A percentile compares a stretch with the other conserved stretches of the same genome.
Conservation (phyloP, 805 yeast species). For the Nakazawaea holstii region DNA sequence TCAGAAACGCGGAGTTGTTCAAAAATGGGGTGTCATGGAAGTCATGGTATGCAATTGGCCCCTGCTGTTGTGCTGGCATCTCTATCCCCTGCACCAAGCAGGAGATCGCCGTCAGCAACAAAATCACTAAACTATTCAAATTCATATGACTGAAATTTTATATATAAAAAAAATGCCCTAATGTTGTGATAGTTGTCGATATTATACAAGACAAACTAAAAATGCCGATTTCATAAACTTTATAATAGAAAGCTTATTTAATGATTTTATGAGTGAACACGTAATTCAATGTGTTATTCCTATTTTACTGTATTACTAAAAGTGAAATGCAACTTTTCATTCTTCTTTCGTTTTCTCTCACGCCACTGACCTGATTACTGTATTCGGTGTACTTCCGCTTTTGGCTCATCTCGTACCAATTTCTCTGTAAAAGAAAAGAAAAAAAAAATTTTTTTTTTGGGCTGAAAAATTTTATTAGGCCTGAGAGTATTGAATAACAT, state of each 20-base stretch:
- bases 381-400: neutral
- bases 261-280: neutral
- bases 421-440: neutral
- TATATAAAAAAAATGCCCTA: neutral
- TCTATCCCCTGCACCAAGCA: neutral
- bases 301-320: neutral
- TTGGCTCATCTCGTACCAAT: neutral
- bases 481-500: neutral
- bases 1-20: conserved; percentile 13
- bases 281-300: neutral
- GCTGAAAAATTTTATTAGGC: conserved; percentile 2
- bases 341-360: neutral
- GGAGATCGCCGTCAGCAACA: neutral
- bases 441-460: conserved; percentile 4
- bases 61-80: conserved; percentile 1
- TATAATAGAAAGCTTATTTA: neutral
- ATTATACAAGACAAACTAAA: neutral
- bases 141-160: neutral
- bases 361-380: conserved; percentile 1
- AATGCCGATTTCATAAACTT: neutral
- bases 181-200: no score
- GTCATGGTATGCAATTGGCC: conserved; percentile 4
- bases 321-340: neutral
- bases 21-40: conserved; percentile 9
- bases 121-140: neutral